Evolutionary conservation across 2,329 filamentous ascomycete genomes (phyloP).

Genomic region (Ciborinia camelliae): DNA sequence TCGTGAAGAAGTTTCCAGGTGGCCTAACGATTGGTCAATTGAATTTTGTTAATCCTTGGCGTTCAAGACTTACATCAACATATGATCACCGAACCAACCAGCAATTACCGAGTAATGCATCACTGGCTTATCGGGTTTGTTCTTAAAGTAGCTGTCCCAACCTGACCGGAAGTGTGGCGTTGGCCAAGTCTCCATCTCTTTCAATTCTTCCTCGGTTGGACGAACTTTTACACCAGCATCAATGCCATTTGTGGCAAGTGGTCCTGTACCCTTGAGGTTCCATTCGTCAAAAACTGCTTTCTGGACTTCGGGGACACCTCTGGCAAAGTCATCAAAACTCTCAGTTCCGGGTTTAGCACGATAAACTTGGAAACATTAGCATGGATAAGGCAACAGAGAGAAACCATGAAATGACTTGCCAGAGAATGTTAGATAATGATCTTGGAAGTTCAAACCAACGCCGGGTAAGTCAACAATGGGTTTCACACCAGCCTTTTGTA

Average conservation of each 20-base stretch:
- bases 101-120: conserved; percentile 82
- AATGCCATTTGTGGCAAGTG: conserved; percentile 34
- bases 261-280: conserved; percentile 73
- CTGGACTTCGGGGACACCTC: conserved; percentile 69
- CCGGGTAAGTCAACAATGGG: conserved; percentile 48
- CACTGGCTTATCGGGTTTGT: conserved; percentile 81
- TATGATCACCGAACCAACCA: conserved; percentile 58
- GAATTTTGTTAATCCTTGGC: not conserved
- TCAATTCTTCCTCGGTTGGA: conserved; percentile 54
- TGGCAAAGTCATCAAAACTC: conserved; percentile 76
- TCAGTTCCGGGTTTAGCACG: conserved; percentile 52
- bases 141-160: conserved; percentile 79
- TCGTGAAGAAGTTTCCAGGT: conserved; percentile 50
- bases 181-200: conserved; percentile 58
- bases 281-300: conserved; percentile 72
- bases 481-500: conserved; percentile 47
- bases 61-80: conserved; percentile 48
- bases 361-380: conserved; percentile 19
- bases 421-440: conserved; percentile 53
- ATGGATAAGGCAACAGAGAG: not conserved
- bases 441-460: conserved; percentile 54
- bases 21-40: conserved; percentile 45
- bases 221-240: conserved; percentile 55
- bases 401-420: conserved; percentile 19
- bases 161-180: conserved; percentile 70